Evolutionary conservation across 768 basidiomycete species (phyloP), one percentile per base, ranked within the genome.

Genomic region (Leccinum disarticulatum): DNA sequence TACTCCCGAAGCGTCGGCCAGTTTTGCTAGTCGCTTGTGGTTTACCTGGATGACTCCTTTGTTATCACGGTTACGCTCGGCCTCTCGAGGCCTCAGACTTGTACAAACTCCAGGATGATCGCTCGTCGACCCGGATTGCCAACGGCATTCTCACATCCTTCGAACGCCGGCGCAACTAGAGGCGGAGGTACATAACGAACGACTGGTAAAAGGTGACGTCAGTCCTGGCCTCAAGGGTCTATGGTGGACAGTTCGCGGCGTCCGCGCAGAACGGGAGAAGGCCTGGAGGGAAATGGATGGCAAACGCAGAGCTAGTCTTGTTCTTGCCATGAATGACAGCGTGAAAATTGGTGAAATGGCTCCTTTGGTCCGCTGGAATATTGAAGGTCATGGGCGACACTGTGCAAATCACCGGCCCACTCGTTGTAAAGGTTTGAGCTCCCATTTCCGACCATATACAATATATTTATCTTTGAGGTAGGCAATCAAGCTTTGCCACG

Each of bases 51-150:
- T 95, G 19, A 86, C 85, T 3, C 82, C 84, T 3, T 73, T 95
- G 25, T 80, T 95, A 62, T 71, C 77, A 10, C 76, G 93, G 93
- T 8, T 93, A 93, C 67, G 81, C 84, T 8, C 83, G 93, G 8
- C 90, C 93, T 1, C 80, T 96, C 3, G 88, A 93, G 67, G 85
- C 87, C 0, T 74, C 87, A 0, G 93, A 95, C 73, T 78, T 95
- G 4, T 95, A 87, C 79, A 89, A 85, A 72, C 83, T 95, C 27
- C 85, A 85, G 59, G 82, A 86, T 38, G 71, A 82, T 22, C 82
- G 86, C 27, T 78, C 82, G 2, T 81, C 93, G 0, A 80, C 77
- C 1, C 66, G 75, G 15, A 83, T 93, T 41, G 88, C 90, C 3
- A 76, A 83, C 1, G 76, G 79, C 36, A 88, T 96, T 43, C 77